Conservation (phyloP, 2,329 filamentous ascomycete species). For the Ophiognomonia clavigignenti-juglandacearum region DNA sequence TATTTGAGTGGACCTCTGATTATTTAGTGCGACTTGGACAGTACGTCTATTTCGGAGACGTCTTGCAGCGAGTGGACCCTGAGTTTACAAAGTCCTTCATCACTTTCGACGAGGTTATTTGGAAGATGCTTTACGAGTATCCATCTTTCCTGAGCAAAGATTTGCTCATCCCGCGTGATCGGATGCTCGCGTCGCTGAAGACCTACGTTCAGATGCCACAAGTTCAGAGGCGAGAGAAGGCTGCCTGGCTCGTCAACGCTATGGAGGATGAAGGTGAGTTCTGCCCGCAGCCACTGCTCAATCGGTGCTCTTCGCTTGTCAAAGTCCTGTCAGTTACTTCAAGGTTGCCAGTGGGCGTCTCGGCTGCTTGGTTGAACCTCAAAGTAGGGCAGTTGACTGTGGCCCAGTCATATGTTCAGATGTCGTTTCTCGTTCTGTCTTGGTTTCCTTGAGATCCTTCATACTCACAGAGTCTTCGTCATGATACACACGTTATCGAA, state of each 20-base stretch:
- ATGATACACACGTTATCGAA: too few relatives aligned
- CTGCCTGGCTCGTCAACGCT: slow-evolving; percentile 20
- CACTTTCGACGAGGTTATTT: slow-evolving; percentile 22
- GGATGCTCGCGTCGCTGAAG: slow-evolving; percentile 12
- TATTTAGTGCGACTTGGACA: slow-evolving; percentile 17
- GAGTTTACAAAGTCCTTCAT: slow-evolving; percentile 15
- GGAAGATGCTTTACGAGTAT: slow-evolving; percentile 25
- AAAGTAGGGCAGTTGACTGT: too few relatives aligned
- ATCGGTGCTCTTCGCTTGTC: too few relatives aligned
- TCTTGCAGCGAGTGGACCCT: slow-evolving; percentile 18
- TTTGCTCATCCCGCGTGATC: slow-evolving; percentile 16
- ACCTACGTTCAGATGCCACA: slow-evolving; percentile 17
- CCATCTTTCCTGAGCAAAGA: slow-evolving; percentile 18
- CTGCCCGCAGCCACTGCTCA: too few relatives aligned
- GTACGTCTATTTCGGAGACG: slow-evolving; percentile 21
- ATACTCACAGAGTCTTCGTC: too few relatives aligned
- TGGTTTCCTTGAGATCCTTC: too few relatives aligned
- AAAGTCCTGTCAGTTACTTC: too few relatives aligned
- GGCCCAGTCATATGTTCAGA: too few relatives aligned
- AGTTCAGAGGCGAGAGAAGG: slow-evolving; percentile 3
- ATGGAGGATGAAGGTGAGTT: slow-evolving; percentile 22
- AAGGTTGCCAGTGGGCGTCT: too few relatives aligned
- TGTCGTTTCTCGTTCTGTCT: too few relatives aligned
- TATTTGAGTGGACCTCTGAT: slow-evolving; percentile 22
- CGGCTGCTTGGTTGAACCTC: too few relatives aligned